Percentiles rank a stretch among this genome's conserved stretches.
Conservation (phyloP, 306 rosid species). For the Echinosophora koreensis region DNA sequence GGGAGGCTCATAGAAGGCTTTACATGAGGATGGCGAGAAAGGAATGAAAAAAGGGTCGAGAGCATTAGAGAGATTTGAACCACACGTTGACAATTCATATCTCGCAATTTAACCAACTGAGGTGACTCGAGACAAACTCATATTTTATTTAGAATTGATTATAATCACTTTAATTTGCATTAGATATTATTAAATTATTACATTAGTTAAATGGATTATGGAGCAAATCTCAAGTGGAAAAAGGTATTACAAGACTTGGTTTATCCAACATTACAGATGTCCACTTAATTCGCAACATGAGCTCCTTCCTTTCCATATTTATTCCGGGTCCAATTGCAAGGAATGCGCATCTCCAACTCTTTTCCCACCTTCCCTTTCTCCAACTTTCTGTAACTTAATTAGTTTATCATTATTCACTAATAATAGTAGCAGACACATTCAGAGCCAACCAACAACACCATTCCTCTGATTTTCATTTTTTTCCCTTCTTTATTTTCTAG, state of each 20-base stretch:
- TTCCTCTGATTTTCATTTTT: not conserved
- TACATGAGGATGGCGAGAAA: too few relatives aligned
- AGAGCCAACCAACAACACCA: not conserved
- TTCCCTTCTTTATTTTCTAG: not conserved
- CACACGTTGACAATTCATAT: too few relatives aligned
- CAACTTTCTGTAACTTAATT: not conserved
- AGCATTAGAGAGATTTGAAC: too few relatives aligned
- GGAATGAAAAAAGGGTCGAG: too few relatives aligned
- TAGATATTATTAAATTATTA: too few relatives aligned
- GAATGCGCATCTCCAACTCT: slow-evolving; percentile 40
- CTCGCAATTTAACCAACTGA: too few relatives aligned
- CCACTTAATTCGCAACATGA: not conserved
- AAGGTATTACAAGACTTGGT: not conserved
- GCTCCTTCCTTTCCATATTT: not conserved
- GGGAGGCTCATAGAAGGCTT: too few relatives aligned
- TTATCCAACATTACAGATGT: not conserved
- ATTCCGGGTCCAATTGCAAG: slow-evolving; percentile 37
- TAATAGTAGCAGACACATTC: not conserved
- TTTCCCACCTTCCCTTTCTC: slow-evolving; percentile 1
- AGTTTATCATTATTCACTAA: not conserved
- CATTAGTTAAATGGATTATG: too few relatives aligned
- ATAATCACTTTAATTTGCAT: too few relatives aligned
- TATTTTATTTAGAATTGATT: too few relatives aligned
- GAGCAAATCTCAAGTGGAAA: too few relatives aligned
- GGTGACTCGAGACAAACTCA: too few relatives aligned